Conservation (phyloP, 2,329 filamentous ascomycete species). For the Penicillium capsulatum region DNA sequence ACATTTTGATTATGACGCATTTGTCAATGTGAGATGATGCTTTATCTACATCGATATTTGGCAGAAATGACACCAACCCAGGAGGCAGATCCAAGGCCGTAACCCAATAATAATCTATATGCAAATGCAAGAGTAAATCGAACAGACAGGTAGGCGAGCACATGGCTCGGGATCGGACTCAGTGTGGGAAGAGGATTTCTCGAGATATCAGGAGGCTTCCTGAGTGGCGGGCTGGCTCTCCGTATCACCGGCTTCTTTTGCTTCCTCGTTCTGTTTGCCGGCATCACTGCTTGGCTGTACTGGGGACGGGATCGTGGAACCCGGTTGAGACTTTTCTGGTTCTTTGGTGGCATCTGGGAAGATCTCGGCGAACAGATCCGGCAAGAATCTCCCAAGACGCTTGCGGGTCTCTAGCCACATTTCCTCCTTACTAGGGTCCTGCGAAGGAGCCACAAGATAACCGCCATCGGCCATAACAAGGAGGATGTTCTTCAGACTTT, state of each 20-base stretch:
- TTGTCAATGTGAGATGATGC: slow-evolving; percentile 8
- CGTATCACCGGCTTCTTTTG: slow-evolving; percentile 1
- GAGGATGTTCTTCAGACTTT: slow-evolving; percentile 92
- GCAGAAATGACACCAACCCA: slow-evolving; percentile 6
- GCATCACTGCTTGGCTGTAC: slow-evolving; percentile 13
- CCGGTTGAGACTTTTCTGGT: slow-evolving; percentile 15
- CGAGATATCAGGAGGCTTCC: slow-evolving; percentile 8
- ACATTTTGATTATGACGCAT: slow-evolving; percentile 8
- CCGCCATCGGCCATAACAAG: slow-evolving; percentile 91
- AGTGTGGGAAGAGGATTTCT: not conserved
- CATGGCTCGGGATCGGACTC: too few relatives aligned
- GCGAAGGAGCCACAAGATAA: slow-evolving; percentile 67
- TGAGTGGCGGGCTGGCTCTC: slow-evolving; percentile 5
- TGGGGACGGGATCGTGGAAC: slow-evolving; percentile 20
- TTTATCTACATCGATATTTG: slow-evolving; percentile 19
- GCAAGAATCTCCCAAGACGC: slow-evolving; percentile 57
- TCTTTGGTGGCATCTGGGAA: slow-evolving; percentile 45
- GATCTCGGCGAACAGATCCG: slow-evolving; percentile 55
- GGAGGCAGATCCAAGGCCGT: slow-evolving; percentile 5
- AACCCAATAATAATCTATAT: slow-evolving; percentile 15
- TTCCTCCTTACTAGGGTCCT: slow-evolving; percentile 48
- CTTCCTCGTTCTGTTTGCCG: slow-evolving; percentile 9
- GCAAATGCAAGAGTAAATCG: slow-evolving; percentile 12
- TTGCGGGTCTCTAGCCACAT: slow-evolving; percentile 61
- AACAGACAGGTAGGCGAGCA: slow-evolving; percentile 2